Conservation (phyloP, 2,329 filamentous ascomycete genomes). For the Fusarium multiceps region DNA sequence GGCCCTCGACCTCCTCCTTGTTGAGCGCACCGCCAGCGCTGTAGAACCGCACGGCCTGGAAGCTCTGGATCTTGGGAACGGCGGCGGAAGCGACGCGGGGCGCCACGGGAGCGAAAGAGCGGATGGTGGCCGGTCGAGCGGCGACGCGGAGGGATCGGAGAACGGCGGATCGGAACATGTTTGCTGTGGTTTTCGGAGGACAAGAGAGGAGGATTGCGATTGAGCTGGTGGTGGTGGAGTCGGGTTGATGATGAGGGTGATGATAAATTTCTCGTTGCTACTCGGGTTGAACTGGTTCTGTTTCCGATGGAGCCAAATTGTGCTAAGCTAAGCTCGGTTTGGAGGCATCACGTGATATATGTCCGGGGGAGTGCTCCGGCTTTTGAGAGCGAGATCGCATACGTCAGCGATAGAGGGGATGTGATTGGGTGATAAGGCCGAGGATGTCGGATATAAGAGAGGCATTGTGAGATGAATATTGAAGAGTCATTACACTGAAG, state of each 20-base stretch:
- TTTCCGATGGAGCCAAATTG: slow-evolving; percentile 26
- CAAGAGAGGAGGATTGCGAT: slow-evolving; percentile 27
- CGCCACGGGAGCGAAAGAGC: slow-evolving; percentile 67
- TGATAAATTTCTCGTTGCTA: slow-evolving; percentile 61
- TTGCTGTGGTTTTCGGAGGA: slow-evolving; percentile 22
- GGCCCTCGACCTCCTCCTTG: slow-evolving; percentile 87
- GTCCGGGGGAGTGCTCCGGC: not conserved
- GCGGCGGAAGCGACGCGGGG: slow-evolving; percentile 68
- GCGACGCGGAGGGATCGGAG: slow-evolving; percentile 74
- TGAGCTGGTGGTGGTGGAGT: slow-evolving; percentile 27
- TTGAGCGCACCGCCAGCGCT: slow-evolving; percentile 82
- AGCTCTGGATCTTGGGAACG: slow-evolving; percentile 70
- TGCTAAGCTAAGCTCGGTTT: slow-evolving; percentile 44
- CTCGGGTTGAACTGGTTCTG: slow-evolving; percentile 45
- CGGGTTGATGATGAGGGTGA: slow-evolving; percentile 42
- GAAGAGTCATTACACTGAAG: not conserved
- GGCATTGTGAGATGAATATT: not conserved
- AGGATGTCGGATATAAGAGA: slow-evolving; percentile 22
- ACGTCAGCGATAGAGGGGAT: slow-evolving; percentile 32
- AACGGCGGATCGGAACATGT: slow-evolving; percentile 90
- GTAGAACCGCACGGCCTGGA: slow-evolving; percentile 84
- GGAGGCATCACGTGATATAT: slow-evolving; percentile 42
- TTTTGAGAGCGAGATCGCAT: not conserved
- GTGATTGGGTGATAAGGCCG: slow-evolving; percentile 28
- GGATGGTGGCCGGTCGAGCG: slow-evolving; percentile 66